phyloP scores from a whole-genome alignment of 306 rosid genomes.

The Dryas drummondii region DNA sequence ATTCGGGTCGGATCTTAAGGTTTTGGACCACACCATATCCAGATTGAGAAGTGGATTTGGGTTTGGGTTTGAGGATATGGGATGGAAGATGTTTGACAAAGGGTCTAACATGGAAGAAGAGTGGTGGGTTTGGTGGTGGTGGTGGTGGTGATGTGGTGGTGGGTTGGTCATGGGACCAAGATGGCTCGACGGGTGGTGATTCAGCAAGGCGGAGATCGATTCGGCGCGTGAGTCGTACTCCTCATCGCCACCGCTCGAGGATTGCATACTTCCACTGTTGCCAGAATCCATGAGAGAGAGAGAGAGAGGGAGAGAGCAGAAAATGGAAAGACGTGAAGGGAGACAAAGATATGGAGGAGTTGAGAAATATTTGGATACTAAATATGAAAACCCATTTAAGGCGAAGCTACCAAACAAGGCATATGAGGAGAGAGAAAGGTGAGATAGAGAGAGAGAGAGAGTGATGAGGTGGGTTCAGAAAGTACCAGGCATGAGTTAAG shows the following conservation, averaged over 20 bases:
- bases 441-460: slow-evolving; percentile 2
- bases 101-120: slow-evolving; percentile 41
- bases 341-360: background rate
- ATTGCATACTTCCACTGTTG: slow-evolving; percentile 84
- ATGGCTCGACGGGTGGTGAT: slow-evolving; percentile 23
- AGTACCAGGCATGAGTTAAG: slow-evolving; percentile 15
- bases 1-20: slow-evolving; percentile 53
- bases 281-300: slow-evolving; percentile 66
- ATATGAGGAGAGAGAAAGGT: background rate
- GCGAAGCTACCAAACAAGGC: background rate
- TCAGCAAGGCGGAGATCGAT: slow-evolving; percentile 53
- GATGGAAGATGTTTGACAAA: slow-evolving; percentile 58
- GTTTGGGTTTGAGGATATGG: slow-evolving; percentile 34
- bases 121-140: slow-evolving; percentile 20
- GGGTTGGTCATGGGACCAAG: slow-evolving; percentile 31
- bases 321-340: background rate
- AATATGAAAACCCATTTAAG: slow-evolving; percentile 5
- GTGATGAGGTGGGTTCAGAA: slow-evolving; percentile 16
- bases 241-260: slow-evolving; percentile 88
- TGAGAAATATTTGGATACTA: background rate
- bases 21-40: slow-evolving; percentile 56
- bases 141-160: slow-evolving; percentile 22
- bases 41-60: slow-evolving; percentile 43
- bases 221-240: slow-evolving; percentile 83
- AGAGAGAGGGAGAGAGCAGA: background rate